Percentiles rank a stretch among this genome's conserved stretches.
phyloP scores from a whole-genome alignment of 75 land plant genomes.

The Adiantum capillusveneris region DNA sequence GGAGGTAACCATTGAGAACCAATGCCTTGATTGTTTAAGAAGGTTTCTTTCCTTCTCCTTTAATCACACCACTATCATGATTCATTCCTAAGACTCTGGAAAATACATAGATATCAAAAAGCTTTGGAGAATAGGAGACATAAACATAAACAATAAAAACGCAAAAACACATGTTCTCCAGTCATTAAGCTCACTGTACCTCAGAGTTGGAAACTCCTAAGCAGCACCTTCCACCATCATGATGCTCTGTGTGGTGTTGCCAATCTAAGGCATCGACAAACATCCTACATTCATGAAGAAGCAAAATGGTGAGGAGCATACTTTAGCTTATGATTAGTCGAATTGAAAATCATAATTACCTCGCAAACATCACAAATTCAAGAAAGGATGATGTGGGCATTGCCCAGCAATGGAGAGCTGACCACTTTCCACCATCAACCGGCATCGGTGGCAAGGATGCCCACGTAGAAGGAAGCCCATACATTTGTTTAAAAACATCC shows the following conservation, averaged over 20 bases:
- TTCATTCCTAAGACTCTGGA: no score
- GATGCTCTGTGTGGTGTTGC: constrained; percentile 35
- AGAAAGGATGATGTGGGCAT: constrained; percentile 93
- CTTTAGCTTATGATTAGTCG: constrained; percentile 2
- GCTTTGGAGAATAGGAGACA: no score
- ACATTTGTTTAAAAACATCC: constrained; percentile 71
- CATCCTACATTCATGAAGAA: constrained; percentile 73
- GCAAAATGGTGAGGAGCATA: background rate
- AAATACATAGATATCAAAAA: no score
- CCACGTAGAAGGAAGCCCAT: constrained; percentile 46
- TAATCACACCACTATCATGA: no score
- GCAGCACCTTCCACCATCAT: constrained; percentile 34
- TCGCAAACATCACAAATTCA: constrained; percentile 79
- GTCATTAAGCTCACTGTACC: constrained; percentile 25
- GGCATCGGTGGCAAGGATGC: constrained; percentile 90
- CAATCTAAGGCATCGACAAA: constrained; percentile 80
- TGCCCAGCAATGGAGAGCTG: constrained; percentile 82
- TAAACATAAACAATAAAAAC: no score
- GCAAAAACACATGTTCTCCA: no score
- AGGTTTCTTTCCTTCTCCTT: no score
- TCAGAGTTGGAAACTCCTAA: constrained; percentile 55
- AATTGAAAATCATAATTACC: constrained; percentile 32
- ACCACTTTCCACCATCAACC: constrained; percentile 70
- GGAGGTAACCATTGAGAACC: no score
- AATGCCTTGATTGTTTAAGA: no score